Conservation (phyloP, 1,284 basidiomycete genomes). For the Tilletia indica region DNA sequence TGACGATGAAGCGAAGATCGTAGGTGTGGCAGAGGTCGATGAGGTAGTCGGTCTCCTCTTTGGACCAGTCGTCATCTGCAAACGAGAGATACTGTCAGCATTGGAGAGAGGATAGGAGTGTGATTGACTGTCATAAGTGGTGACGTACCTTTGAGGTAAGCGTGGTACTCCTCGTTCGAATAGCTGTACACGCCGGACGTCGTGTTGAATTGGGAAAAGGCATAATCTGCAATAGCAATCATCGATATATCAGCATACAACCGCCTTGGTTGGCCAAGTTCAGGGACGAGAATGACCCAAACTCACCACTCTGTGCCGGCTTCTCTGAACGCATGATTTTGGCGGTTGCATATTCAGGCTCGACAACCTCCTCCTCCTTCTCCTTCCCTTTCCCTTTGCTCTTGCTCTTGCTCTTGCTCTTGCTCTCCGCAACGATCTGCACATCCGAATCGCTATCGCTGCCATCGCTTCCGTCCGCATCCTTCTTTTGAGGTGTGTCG, state of each 20-base stretch:
- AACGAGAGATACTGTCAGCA: too few relatives aligned
- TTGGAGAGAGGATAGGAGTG: background rate
- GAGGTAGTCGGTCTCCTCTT: slow-evolving; percentile 91
- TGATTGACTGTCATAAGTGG: background rate
- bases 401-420: too few relatives aligned
- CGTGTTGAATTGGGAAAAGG: slow-evolving; percentile 78
- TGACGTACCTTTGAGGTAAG: slow-evolving; percentile 69
- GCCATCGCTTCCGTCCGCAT: background rate
- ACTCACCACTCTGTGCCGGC: slow-evolving; percentile 12
- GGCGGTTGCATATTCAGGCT: background rate
- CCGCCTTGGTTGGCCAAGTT: background rate
- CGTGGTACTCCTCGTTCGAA: slow-evolving; percentile 85
- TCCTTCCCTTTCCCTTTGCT: slow-evolving; percentile 12
- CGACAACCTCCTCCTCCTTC: slow-evolving; percentile 6
- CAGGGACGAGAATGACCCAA: background rate
- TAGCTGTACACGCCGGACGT: slow-evolving; percentile 73
- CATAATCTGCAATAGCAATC: slow-evolving; percentile 53
- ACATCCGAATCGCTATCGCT: slow-evolving; percentile 27
- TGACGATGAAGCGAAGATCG: slow-evolving; percentile 85
- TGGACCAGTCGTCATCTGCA: slow-evolving; percentile 80
- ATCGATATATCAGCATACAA: background rate
- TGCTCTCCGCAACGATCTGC: too few relatives aligned
- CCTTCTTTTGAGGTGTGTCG: background rate
- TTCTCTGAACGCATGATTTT: slow-evolving; percentile 1
- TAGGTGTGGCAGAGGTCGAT: slow-evolving; percentile 78